These are phyloP conservation scores for Auriculariales sp. DNA, from an alignment of 768 basidiomycete species.

Conservation along the genomic window DNA sequence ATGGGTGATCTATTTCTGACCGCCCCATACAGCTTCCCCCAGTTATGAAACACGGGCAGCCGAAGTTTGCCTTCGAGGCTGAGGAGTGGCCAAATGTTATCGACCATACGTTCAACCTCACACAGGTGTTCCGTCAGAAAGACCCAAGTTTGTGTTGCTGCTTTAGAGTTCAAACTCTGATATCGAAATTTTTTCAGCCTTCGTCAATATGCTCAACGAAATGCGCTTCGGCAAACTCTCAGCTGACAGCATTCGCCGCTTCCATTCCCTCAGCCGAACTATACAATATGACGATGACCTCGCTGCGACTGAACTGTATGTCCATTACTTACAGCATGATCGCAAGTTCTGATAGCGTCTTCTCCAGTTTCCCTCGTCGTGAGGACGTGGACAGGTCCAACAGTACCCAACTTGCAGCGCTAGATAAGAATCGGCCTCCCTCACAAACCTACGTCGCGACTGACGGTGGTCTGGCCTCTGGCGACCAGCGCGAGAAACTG, in stretches of 20 bases:
- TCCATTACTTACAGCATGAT: background rate
- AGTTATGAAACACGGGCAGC: conserved; percentile 19
- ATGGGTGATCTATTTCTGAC: conserved; percentile 18
- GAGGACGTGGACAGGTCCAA: conserved; percentile 22
- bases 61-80: conserved; percentile 32
- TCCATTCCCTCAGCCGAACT: conserved; percentile 10
- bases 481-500: conserved; percentile 15
- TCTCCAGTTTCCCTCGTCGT: conserved; percentile 13
- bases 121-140: conserved; percentile 34
- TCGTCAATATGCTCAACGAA: conserved; percentile 16
- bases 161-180: background rate
- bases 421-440: conserved; percentile 20
- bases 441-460: conserved; percentile 13
- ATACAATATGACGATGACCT: conserved; percentile 37
- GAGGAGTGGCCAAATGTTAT: conserved; percentile 25
- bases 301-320: conserved; percentile 81
- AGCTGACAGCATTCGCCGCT: conserved; percentile 6
- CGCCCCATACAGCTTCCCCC: conserved; percentile 30
- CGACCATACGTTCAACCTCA: conserved; percentile 27
- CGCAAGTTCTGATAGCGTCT: too few species aligned
- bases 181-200: conserved; percentile 1
- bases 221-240: conserved; percentile 16
- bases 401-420: conserved; percentile 11
- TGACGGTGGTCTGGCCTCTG: conserved; percentile 13
- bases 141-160: conserved; percentile 14